Base-by-base conservation (phyloP, 352 stramenopile genomes). In the Thraustochytrium sp. region DNA sequence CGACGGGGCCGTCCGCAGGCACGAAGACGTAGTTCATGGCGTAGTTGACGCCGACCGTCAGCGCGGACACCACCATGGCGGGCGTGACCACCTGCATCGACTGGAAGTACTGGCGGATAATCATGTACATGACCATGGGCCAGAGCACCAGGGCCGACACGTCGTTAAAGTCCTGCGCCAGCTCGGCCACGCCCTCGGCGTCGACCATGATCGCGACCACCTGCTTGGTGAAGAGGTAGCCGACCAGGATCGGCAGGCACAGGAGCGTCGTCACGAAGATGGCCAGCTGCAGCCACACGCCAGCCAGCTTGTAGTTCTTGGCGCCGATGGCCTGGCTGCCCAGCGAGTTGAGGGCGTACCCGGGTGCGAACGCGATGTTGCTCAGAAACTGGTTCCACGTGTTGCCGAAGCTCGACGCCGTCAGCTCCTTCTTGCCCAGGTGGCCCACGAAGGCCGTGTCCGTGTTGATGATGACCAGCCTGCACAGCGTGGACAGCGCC, bases 301-400 rank as follows among this genome's bases (percentile, higher is more conserved):
- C 87, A 36, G 89, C 87, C 38, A 94, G 59, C 29, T 91, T 86
- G 68, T 88, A 93, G 87, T 94, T 94, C 74, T 90, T 91, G 76
- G 90, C 90, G n/a, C 91, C 91, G 61, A 93, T 93, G 34, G 91
- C 91, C 82, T 94, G 91, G 54, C 90, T 92, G 76, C 89, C 91
- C 34, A 94, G 88, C 56, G 89, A 84, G 85, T 93, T 93, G 85
- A 93, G 90, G 38, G 90, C 90, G 56, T 89, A 87, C 62, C 93
- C 90, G 59, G 90, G 89, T 76, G 93, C 89, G 87, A 93, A 92
- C 84, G 90, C 90, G 34, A 94, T 85, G 53, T 93, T 89, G 64
- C 89, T 92, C 13, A 88, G 89, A 44, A 94, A 90, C 62, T 94
- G 89, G 73, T 93, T 88, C 49, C 88, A 89, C 87, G 92, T 92